phyloP scores from a whole-genome alignment of 2,329 filamentous ascomycete genomes.

The Dactylellina leptospora region DNA sequence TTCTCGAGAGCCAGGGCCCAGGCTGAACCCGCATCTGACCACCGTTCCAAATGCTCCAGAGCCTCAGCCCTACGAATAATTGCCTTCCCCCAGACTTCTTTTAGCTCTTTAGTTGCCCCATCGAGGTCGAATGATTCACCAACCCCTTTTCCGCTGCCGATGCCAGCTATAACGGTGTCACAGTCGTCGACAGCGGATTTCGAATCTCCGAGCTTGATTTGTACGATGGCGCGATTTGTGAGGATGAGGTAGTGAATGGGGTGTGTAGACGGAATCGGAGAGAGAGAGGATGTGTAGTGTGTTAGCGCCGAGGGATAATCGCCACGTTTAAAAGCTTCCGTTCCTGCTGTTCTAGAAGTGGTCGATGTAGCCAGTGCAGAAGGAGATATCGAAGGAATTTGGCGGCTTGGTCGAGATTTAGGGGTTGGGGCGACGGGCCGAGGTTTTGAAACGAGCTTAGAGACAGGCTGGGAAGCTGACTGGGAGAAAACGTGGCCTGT shows the following conservation, averaged over 20 bases:
- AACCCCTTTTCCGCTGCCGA: slow-evolving; percentile 80
- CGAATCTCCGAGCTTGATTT: slow-evolving; percentile 88
- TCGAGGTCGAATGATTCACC: slow-evolving; percentile 79
- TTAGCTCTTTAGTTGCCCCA: slow-evolving; percentile 82
- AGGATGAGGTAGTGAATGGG: slow-evolving; percentile 87
- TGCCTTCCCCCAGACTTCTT: slow-evolving; percentile 91
- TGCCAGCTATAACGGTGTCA: slow-evolving; percentile 79
- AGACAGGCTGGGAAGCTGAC: slow-evolving; percentile 16
- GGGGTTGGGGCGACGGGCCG: slow-evolving; percentile 60
- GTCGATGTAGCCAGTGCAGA: slow-evolving; percentile 77
- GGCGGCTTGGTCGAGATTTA: slow-evolving; percentile 65
- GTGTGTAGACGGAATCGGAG: slow-evolving; percentile 77
- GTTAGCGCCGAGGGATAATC: slow-evolving; percentile 88
- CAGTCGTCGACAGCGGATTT: slow-evolving; percentile 87
- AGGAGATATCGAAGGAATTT: slow-evolving; percentile 73
- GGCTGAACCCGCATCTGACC: slow-evolving; percentile 79
- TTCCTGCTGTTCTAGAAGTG: slow-evolving; percentile 79
- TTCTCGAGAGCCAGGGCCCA: slow-evolving; percentile 86
- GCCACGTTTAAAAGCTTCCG: slow-evolving; percentile 90
- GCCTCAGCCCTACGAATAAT: slow-evolving; percentile 94
- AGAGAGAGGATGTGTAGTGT: slow-evolving; percentile 80
- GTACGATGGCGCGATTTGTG: slow-evolving; percentile 88
- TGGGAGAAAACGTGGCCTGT: slow-evolving; percentile 59
- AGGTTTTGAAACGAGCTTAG: slow-evolving; percentile 40
- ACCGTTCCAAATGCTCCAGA: slow-evolving; percentile 93